Evolutionary conservation across 768 basidiomycete species (phyloP), one percentile per base, ranked within the genome.

Genomic region (Daedalea quercina): DNA sequence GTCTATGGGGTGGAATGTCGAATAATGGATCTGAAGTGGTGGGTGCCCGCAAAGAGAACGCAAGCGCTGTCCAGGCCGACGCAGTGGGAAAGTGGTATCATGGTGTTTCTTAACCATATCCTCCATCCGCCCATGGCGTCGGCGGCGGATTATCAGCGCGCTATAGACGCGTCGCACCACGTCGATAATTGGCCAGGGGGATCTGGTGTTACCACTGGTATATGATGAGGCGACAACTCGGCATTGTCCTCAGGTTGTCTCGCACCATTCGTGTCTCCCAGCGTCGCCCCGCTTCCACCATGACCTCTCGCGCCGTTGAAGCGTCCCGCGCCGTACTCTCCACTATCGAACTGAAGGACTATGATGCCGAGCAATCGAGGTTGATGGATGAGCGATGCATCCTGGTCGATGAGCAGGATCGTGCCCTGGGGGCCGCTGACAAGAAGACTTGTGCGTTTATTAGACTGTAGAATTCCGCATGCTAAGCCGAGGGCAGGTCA

Each of bases 311-410:
- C 54, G 85, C 87, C 44, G 73, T 82, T 51, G 63, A 70, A 51
- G 84, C 85, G 55, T 84, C 85, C 19, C 74, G 71, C 54, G 77
- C 82, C 52, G 76, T 77, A 42, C 80, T 91, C 57, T 80, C 87
- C 11, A 84, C 73, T 63, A 75, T 94, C 59, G 90, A 94, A 66
- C 75, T 95, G 42, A 81, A 82, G 33, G 77, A 65, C 56, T 97
- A 97, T 78, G 94, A 97, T 66, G 79, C 87, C 11, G 91, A 93
- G 63, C 95, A 97, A 67, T 90, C 92, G 33, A 79, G 86, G 55
- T 76, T 99, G 53, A 99, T 99, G 96, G 90, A 94, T 61, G 96
- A 99, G 70, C 75, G 84, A 51, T 94, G 94, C 62, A 94, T 95
- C 65, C 78, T 95, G 41, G 90, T 94, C 28, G 90, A 94, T 64